A percentile compares a stretch with the other conserved stretches of the same genome.
Evolutionary conservation across 2,329 filamentous ascomycete species (phyloP).

Genomic region (Knoxdaviesia proteae): DNA sequence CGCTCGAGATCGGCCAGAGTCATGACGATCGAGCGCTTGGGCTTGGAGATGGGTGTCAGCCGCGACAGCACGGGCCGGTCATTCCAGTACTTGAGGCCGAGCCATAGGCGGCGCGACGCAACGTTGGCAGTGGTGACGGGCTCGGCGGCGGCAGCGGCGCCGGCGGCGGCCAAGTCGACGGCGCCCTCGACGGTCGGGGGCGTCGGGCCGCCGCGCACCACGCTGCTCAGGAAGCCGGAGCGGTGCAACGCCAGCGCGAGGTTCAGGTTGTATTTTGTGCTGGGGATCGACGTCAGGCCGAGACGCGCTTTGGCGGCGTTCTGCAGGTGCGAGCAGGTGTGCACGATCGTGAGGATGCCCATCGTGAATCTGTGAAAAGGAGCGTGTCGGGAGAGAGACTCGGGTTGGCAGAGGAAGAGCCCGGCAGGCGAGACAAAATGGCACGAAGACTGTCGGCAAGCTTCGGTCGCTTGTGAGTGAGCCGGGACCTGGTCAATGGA

Average conservation of each 20-base stretch:
- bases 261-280: constrained; percentile 55
- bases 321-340: constrained; percentile 79
- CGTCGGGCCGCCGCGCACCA: constrained; percentile 47
- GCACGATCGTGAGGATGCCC: constrained; percentile 44
- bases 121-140: constrained; percentile 50
- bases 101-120: constrained; percentile 57
- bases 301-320: constrained; percentile 74
- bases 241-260: constrained; percentile 62
- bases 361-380: constrained; percentile 1
- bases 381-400: not conserved
- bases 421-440: no score
- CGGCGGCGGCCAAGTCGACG: constrained; percentile 21
- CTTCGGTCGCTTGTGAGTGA: no score
- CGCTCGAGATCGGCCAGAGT: constrained; percentile 37
- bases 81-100: constrained; percentile 79
- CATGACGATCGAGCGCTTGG: constrained; percentile 50
- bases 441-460: no score
- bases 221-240: constrained; percentile 59
- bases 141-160: constrained; percentile 26
- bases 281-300: constrained; percentile 63
- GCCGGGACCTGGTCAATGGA: no score
- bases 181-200: constrained; percentile 27
- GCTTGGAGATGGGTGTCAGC: constrained; percentile 48
- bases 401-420: no score
- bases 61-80: constrained; percentile 56